Evolutionary conservation across 1,284 basidiomycete genomes (phyloP), one percentile per base, ranked within the genome.

Genomic region (Papiliotrema laurentii): DNA sequence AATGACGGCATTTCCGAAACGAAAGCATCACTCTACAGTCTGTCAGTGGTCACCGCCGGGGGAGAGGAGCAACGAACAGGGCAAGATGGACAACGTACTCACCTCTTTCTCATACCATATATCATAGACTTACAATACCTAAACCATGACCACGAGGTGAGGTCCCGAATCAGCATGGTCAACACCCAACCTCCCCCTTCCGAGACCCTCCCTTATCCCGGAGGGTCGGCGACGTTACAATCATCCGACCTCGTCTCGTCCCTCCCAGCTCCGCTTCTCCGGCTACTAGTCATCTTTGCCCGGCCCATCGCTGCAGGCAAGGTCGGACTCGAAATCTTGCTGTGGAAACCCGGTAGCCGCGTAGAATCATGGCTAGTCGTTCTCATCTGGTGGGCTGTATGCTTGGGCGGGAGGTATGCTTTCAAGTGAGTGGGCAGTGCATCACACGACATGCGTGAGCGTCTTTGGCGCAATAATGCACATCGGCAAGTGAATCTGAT

Each of bases 341-440:
- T 77, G 53, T 91, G 88, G 88, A 74, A 77, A 38, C 71, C 77
- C 0, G 64, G 75, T 21, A 68, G 75, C 9, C 81, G 81, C 76
- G 81, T 84, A 51, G 80, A 87, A 49, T 81, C 82, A 56, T 86
- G 81, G 76, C 78, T 89, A 2, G 68, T 80, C 0, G 69, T 92
- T 25, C 83, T 78, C 0, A 67, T 67, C 0, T 89, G 87, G 87
- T 92, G 88, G 86, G 79, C 79, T 0, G 28, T 83, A n/a, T 89
- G 86, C 71, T 75, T 90, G 34, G 76, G 84, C 24, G 74, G 80
- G 2, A 78, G 79, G 21, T 70, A 75, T 16, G 75, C 75, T 6
- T 73, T 87, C 57, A 80, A 79, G 84, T 85, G 53, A 52, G 79
- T 75, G n/a, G n/a, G n/a, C n/a, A n/a, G n/a, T n/a, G n/a, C n/a